phyloP scores from a whole-genome alignment of 495 filamentous ascomycete species.

The Oidiodendron maius region DNA sequence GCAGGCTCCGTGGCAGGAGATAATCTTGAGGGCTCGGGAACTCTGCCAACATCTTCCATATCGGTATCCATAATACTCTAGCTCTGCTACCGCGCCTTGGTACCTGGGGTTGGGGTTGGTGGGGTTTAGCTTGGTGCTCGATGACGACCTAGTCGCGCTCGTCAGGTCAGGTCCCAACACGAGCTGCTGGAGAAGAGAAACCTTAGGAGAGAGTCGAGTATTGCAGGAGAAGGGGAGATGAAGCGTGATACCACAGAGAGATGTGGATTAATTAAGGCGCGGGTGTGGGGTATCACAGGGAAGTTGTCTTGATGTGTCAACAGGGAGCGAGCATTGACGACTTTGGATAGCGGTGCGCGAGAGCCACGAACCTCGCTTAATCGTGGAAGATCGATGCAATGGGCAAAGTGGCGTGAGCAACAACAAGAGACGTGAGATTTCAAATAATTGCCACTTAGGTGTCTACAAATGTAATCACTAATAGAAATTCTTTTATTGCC shows the following conservation, averaged over 20 bases:
- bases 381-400: background rate
- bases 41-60: slow-evolving; percentile 93
- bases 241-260: slow-evolving; percentile 1
- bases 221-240: background rate
- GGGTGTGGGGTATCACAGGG: slow-evolving; percentile 22
- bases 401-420: slow-evolving; percentile 7
- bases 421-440: background rate
- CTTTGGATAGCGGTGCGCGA: background rate
- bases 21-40: slow-evolving; percentile 72
- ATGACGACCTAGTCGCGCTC: slow-evolving; percentile 19
- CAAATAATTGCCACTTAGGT: background rate
- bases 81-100: slow-evolving; percentile 53
- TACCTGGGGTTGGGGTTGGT: slow-evolving; percentile 10
- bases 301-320: slow-evolving; percentile 6
- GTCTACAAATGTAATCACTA: background rate
- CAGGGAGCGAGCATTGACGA: background rate
- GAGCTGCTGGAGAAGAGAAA: slow-evolving; percentile 7
- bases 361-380: slow-evolving; percentile 9
- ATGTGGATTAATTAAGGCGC: slow-evolving; percentile 3
- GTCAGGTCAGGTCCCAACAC: background rate
- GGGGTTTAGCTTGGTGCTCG: slow-evolving; percentile 9
- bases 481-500: background rate
- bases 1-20: slow-evolving; percentile 72
- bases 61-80: slow-evolving; percentile 78
- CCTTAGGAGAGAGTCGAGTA: background rate